Evolutionary conservation across 352 stramenopile genomes (phyloP).

Genomic region (Plasmopara halstedii): DNA sequence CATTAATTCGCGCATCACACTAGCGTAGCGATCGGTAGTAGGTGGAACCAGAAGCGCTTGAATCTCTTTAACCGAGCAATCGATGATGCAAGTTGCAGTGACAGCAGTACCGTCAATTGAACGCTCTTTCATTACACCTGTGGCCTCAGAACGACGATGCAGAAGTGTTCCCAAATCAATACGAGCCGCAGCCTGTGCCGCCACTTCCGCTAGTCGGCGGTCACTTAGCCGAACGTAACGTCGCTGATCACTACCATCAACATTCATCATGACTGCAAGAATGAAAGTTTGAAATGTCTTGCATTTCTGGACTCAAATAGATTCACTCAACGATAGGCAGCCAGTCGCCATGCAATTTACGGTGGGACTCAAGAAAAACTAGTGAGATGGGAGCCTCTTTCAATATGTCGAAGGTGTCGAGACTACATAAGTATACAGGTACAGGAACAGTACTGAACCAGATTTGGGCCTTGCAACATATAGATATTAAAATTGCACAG

Average conservation of each 20-base stretch:
- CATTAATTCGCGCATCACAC: slow-evolving; percentile 36
- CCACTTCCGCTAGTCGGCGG: slow-evolving; percentile 32
- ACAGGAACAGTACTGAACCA: too few relatives aligned
- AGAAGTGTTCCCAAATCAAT: slow-evolving; percentile 25
- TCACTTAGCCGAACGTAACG: slow-evolving; percentile 43
- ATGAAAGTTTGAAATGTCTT: background rate
- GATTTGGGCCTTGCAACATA: too few relatives aligned
- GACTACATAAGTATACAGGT: too few relatives aligned
- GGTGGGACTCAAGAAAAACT: too few relatives aligned
- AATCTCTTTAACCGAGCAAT: slow-evolving; percentile 38
- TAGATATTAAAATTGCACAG: too few relatives aligned
- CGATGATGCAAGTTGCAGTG: slow-evolving; percentile 24
- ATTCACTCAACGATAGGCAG: too few relatives aligned
- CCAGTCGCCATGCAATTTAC: too few relatives aligned
- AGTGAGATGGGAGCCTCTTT: too few relatives aligned
- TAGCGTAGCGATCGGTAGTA: slow-evolving; percentile 26
- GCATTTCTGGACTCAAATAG: too few relatives aligned
- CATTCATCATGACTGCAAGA: slow-evolving; percentile 7
- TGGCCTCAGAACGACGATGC: slow-evolving; percentile 10
- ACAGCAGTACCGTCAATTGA: slow-evolving; percentile 21
- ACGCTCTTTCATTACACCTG: slow-evolving; percentile 21
- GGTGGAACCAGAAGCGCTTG: slow-evolving; percentile 20
- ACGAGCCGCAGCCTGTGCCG: slow-evolving; percentile 10
- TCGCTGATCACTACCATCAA: slow-evolving; percentile 8
- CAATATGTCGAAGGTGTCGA: too few relatives aligned